phyloP scores from a whole-genome alignment of 257 asterid species.

The Nicotiana benthamiana region DNA sequence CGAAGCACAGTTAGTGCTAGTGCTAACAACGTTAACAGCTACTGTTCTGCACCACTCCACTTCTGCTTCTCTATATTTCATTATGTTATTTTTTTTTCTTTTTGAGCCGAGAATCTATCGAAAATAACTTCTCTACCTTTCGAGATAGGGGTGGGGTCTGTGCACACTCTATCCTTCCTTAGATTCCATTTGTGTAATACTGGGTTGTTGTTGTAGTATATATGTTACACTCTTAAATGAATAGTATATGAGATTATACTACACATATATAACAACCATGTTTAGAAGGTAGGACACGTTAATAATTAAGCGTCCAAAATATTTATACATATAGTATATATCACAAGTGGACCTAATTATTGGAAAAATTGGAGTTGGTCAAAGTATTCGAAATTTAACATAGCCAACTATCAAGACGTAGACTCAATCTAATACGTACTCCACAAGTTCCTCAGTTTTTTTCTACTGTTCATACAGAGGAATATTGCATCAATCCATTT shows the following conservation, averaged over 20 bases:
- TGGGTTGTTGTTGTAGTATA: neutral
- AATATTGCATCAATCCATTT: neutral
- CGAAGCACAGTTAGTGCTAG: too few species aligned
- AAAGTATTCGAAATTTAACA: neutral
- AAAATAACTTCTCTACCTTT: too few species aligned
- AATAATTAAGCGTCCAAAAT: neutral
- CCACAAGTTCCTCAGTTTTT: neutral
- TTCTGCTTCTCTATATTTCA: too few species aligned
- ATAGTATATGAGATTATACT: neutral
- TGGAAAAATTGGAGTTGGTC: neutral
- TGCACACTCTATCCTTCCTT: too few species aligned
- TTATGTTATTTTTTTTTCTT: too few species aligned
- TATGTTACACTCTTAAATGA: neutral
- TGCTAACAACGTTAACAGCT: too few species aligned
- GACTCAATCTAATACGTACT: slow-evolving; percentile 6
- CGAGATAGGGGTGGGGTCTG: too few species aligned
- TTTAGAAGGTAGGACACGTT: slow-evolving; percentile 1
- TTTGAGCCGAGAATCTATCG: too few species aligned
- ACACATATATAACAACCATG: neutral
- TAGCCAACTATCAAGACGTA: neutral
- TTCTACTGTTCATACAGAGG: neutral
- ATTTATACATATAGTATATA: neutral
- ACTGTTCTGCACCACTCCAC: too few species aligned
- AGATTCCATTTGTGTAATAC: too few species aligned
- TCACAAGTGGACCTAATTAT: neutral